These are phyloP conservation scores for Dictyostelium firmibasis DNA, from an alignment of 78 protist species.

Conservation along the genomic window DNA sequence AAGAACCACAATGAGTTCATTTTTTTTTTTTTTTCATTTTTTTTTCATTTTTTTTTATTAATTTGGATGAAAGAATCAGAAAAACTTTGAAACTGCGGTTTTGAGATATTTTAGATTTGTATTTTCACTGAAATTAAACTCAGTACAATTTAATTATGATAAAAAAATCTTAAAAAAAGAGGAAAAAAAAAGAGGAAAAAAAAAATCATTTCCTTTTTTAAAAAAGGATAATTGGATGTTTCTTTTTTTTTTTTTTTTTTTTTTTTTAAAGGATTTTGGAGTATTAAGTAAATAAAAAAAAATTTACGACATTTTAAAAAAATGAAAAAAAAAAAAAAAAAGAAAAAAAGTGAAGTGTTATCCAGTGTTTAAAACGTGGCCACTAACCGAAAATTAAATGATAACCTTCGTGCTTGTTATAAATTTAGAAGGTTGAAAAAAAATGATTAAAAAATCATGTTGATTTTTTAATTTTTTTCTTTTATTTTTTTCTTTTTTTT, in stretches of 20 bases:
- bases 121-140: neutral
- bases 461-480: too few species aligned
- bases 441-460: too few species aligned
- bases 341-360: neutral
- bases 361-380: neutral
- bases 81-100: too few species aligned
- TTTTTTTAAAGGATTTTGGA: neutral
- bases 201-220: neutral
- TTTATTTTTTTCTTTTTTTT: too few species aligned
- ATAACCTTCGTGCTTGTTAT: neutral
- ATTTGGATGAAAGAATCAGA: neutral
- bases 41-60: too few species aligned
- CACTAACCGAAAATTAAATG: too few species aligned
- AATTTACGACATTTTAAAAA: too few species aligned
- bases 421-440: too few species aligned
- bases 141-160: neutral
- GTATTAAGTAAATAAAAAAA: neutral
- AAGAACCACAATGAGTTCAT: too few species aligned
- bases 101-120: neutral
- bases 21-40: too few species aligned
- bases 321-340: neutral
- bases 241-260: neutral
- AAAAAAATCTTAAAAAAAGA: neutral
- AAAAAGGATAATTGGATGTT: too few species aligned
- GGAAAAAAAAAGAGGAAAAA: too few species aligned